Evolutionary conservation across 345 rosid species (phyloP).

Genomic region (Psidium guajava): DNA sequence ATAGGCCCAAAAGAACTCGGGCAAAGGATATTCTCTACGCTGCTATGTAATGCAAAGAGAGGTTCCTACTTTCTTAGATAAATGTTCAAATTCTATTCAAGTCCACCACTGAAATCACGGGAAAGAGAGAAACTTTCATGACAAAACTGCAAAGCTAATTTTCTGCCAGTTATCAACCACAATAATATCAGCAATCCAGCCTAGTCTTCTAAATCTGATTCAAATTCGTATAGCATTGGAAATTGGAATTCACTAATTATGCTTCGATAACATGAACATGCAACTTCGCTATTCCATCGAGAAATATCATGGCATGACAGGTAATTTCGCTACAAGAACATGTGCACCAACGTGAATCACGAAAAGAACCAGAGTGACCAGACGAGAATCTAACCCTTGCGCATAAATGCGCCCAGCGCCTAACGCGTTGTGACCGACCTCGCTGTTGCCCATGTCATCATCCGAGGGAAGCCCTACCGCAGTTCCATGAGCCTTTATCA

Average conservation of each 20-base stretch:
- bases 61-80: background rate
- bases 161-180: background rate
- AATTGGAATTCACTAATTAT: background rate
- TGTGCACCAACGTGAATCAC: background rate
- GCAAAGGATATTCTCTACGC: background rate
- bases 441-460: slow-evolving; percentile 99
- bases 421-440: slow-evolving; percentile 98
- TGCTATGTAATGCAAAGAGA: background rate
- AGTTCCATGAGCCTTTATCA: slow-evolving; percentile 79
- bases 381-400: slow-evolving; percentile 41
- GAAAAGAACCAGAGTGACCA: background rate
- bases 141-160: background rate
- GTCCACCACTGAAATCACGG: background rate
- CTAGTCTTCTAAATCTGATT: background rate
- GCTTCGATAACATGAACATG: background rate
- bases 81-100: background rate
- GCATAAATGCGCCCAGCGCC: slow-evolving; percentile 95
- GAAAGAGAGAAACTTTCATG: background rate
- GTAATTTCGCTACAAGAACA: background rate
- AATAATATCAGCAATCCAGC: background rate
- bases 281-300: background rate
- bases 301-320: background rate
- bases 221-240: background rate
- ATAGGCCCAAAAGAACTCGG: background rate
- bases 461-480: slow-evolving; percentile 95